phyloP scores from a whole-genome alignment of 2,329 filamentous ascomycete genomes.

The Calonectria pauciramosa region DNA sequence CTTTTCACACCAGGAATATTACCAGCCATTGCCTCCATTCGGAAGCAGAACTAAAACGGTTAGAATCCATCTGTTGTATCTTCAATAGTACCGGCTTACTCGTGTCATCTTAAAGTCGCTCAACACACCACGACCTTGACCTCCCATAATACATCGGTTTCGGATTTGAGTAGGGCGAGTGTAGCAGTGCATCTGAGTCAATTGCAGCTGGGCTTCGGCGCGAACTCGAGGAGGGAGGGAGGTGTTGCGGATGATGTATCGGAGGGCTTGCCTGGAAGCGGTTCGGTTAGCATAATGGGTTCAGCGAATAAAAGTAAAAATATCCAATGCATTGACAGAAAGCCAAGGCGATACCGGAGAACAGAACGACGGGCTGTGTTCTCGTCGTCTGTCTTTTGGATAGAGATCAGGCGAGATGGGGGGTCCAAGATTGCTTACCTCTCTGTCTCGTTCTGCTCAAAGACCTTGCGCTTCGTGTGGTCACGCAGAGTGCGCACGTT shows the following conservation, averaged over 20 bases:
- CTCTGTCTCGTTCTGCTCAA: slow-evolving; percentile 87
- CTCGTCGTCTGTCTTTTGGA: not conserved
- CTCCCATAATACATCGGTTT: slow-evolving; percentile 92
- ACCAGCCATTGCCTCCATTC: slow-evolving; percentile 87
- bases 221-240: slow-evolving; percentile 85
- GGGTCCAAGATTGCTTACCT: slow-evolving; percentile 68
- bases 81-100: slow-evolving; percentile 68
- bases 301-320: not conserved
- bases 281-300: slow-evolving; percentile 18
- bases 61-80: slow-evolving; percentile 36
- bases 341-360: not conserved
- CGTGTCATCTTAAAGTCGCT: slow-evolving; percentile 92
- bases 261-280: slow-evolving; percentile 83
- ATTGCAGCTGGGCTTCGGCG: slow-evolving; percentile 91
- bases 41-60: slow-evolving; percentile 85
- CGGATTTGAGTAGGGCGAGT: slow-evolving; percentile 93
- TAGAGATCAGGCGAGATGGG: not conserved
- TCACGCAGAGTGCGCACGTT: slow-evolving; percentile 92
- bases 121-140: slow-evolving; percentile 91
- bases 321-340: not conserved
- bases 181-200: slow-evolving; percentile 96
- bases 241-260: slow-evolving; percentile 95
- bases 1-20: slow-evolving; percentile 93
- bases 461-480: slow-evolving; percentile 96
- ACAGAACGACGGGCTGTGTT: not conserved